Evolutionary conservation across 176 grass and related monocot species (phyloP).

Genomic region (Metroxylon sagu): DNA sequence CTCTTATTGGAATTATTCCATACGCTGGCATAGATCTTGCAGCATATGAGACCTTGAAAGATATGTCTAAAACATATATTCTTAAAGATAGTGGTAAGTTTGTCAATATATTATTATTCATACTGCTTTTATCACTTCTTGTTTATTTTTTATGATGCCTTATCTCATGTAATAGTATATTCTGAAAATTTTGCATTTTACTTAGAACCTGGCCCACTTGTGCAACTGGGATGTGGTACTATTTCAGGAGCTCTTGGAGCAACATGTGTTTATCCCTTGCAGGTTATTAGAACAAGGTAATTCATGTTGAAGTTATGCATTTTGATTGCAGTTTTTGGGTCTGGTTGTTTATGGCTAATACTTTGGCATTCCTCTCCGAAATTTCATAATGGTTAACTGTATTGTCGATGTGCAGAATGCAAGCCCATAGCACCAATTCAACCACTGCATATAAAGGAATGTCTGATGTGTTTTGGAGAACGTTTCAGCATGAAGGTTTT

Average conservation of each 20-base stretch:
- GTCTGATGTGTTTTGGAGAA: conserved; percentile 65
- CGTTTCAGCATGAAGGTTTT: conserved; percentile 41
- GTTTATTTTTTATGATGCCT: too few relatives aligned
- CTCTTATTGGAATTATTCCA: conserved; percentile 80
- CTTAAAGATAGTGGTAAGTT: conserved; percentile 59
- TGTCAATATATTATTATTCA: conserved; percentile 2
- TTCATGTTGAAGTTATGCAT: background rate
- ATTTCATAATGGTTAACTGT: too few relatives aligned
- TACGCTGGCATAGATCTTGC: conserved; percentile 93
- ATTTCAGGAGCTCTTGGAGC: conserved; percentile 80
- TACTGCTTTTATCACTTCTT: too few relatives aligned
- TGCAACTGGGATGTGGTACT: conserved; percentile 78
- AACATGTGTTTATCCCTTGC: conserved; percentile 82
- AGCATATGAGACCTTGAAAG: conserved; percentile 82
- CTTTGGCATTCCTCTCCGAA: too few relatives aligned
- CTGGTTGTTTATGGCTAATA: too few relatives aligned
- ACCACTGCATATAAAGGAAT: conserved; percentile 64
- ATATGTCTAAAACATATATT: conserved; percentile 74
- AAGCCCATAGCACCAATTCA: conserved; percentile 58
- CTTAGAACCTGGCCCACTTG: conserved; percentile 81
- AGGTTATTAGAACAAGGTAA: conserved; percentile 88
- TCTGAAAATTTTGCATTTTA: conserved; percentile 6
- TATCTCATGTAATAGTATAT: too few relatives aligned
- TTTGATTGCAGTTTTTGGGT: too few relatives aligned
- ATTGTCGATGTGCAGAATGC: conserved; percentile 43